Evolutionary conservation across 768 basidiomycete genomes (phyloP), one percentile per base, ranked within the genome.

Genomic region (Termitomyces titanicus): DNA sequence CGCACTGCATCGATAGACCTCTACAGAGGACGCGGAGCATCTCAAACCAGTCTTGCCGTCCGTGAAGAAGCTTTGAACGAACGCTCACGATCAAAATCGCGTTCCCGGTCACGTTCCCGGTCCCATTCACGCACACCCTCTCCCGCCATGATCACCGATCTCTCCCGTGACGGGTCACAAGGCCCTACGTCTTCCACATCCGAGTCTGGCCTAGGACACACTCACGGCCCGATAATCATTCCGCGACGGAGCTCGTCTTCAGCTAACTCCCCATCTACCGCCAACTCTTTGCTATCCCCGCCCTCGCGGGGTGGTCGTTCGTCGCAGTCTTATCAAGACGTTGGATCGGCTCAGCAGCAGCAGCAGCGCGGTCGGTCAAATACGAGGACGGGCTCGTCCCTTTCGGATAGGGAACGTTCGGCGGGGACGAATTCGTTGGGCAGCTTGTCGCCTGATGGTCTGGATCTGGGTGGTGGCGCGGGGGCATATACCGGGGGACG

Each of bases 311-410:
- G n/a, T 22, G 64, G 66, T 11, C 69, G 69, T 27, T 62, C 57
- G 17, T 61, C 63, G 35, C 66, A 57, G 18, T 61, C 63, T n/a
- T 53, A 58, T 43, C 61, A 66, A 35, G 63, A 64, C 27, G 48
- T 63, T 27, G 59, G 40, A 5, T 50, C 44, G 20, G 37, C 47
- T 10, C 45, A 29, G 29, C 45, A 29, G 45, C 51, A 44, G 47
- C 58, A 68, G 53, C 68, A 71, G 48, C 78, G 85, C 13, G 84
- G 85, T 3, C 74, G 85, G 20, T 83, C 83, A 39, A 72, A 71
- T 47, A 76, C 82, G 18, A 78, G 83, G 37, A 79, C 78, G 6
- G 73, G 82, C 15, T 80, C 83, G 1, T 82, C 81, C 25, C 70
- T 77, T 42, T 81, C 79, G 48, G 83, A 83, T 58, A 73, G 79